A percentile compares a stretch with the other conserved stretches of the same genome.
phyloP scores from a whole-genome alignment of 805 yeast species.

The Candida pini region DNA sequence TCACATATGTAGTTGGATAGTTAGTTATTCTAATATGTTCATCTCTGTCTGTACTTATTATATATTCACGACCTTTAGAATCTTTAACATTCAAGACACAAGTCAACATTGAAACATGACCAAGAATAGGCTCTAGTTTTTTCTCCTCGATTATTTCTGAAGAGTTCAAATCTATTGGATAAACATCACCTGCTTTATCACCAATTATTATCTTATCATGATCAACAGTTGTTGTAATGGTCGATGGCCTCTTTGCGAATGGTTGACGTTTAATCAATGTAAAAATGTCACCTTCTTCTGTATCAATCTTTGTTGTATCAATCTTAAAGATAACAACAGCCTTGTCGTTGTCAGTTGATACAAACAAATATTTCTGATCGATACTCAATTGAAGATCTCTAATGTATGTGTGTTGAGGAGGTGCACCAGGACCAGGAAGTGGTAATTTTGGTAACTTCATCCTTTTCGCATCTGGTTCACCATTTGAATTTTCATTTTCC shows the following conservation, averaged over 20 bases:
- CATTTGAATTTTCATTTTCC: slow-evolving; percentile 11
- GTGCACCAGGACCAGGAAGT: slow-evolving; percentile 64
- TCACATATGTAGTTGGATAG: slow-evolving; percentile 71
- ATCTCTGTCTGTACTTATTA: slow-evolving; percentile 87
- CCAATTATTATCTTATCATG: slow-evolving; percentile 59
- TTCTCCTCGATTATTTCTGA: slow-evolving; percentile 32
- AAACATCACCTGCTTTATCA: slow-evolving; percentile 96
- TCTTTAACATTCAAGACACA: slow-evolving; percentile 47
- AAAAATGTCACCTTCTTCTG: slow-evolving; percentile 33
- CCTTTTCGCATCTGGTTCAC: slow-evolving; percentile 18
- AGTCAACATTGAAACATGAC: slow-evolving; percentile 97
- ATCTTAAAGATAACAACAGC: slow-evolving; percentile 59
- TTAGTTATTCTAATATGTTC: slow-evolving; percentile 87
- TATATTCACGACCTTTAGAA: slow-evolving; percentile 39
- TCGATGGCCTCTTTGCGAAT: slow-evolving; percentile 90
- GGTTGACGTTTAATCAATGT: slow-evolving; percentile 60
- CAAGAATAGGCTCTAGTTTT: slow-evolving; percentile 67
- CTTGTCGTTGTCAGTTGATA: slow-evolving; percentile 79
- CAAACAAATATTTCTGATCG: slow-evolving; percentile 51
- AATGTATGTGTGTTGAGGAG: slow-evolving; percentile 60
- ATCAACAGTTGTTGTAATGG: slow-evolving; percentile 55
- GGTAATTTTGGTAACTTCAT: slow-evolving; percentile 47
- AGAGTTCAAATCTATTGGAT: slow-evolving; percentile 43
- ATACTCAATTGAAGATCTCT: slow-evolving; percentile 54
- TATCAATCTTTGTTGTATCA: slow-evolving; percentile 27